These are phyloP conservation scores for Nakazawaea ishiwadae DNA, from an alignment of 805 yeast genomes.

Conservation along the genomic window DNA sequence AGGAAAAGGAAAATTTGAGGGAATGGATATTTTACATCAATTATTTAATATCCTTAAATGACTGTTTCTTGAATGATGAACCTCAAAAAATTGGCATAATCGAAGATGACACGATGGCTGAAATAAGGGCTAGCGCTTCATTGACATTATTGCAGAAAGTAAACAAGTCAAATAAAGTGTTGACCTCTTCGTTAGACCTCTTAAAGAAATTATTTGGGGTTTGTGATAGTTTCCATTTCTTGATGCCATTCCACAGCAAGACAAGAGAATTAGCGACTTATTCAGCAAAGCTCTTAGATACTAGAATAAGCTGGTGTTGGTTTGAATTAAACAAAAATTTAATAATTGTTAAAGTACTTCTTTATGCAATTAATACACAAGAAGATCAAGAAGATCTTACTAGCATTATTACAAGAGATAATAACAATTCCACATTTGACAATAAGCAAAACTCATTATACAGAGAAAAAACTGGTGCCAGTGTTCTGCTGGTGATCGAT, in stretches of 20 bases:
- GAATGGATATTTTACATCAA: slow-evolving; percentile 60
- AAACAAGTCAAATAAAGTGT: slow-evolving; percentile 28
- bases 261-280: slow-evolving; percentile 45
- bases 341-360: slow-evolving; percentile 15
- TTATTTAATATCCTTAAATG: slow-evolving; percentile 42
- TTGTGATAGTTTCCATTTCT: slow-evolving; percentile 33
- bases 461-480: slow-evolving; percentile 6
- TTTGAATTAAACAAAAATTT: slow-evolving; percentile 43
- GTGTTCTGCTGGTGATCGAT: slow-evolving; percentile 12
- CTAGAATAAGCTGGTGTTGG: slow-evolving; percentile 53
- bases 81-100: slow-evolving; percentile 18
- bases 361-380: slow-evolving; percentile 5
- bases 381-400: slow-evolving; percentile 1
- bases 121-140: slow-evolving; percentile 21
- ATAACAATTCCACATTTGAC: background rate
- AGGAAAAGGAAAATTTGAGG: slow-evolving; percentile 38
- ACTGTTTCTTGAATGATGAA: slow-evolving; percentile 20
- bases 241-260: slow-evolving; percentile 51
- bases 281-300: slow-evolving; percentile 42
- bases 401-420: background rate
- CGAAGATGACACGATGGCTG: slow-evolving; percentile 24
- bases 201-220: slow-evolving; percentile 32
- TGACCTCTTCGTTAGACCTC: slow-evolving; percentile 28
- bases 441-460: background rate
- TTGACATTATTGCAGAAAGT: slow-evolving; percentile 26